Evolutionary conservation across 495 filamentous ascomycete species (phyloP), one percentile per base, ranked within the genome.

Genomic region (Neurospora sublineolata): DNA sequence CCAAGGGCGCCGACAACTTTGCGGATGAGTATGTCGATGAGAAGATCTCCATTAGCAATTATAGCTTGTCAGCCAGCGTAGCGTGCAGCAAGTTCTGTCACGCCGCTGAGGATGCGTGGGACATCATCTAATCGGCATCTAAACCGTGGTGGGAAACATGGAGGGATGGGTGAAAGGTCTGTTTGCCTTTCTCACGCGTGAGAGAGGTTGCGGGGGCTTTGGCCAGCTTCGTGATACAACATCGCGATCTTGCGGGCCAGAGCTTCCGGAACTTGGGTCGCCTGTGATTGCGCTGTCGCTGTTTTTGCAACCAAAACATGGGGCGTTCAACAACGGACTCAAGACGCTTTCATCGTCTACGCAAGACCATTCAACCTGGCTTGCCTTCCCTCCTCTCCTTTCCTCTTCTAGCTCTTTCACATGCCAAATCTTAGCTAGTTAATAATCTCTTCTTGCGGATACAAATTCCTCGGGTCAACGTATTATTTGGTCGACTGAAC

Each of bases 31-130:
- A 90, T 83, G 95, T 97, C 75, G 95, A 99, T 80, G 95, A 99
- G 80, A 90, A 94, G 75, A 97, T 99, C 83, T 91, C 92, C 75
- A 97, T 99, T 82, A 97, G 95, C 84, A 97, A 97, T 81, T 99
- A 91, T 88, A 97, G 92, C 81, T 86, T 99, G 64, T 96, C 92
- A 77, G 95, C 95, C 67, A 97, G 93, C 84, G 94, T 99, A 38
- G 95, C 95, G 40, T 99, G 95, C 85, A 96, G 94, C 85, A 98
- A 97, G 82, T 97, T 99, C 84, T 97, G 95, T 83, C 95, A 99
- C 81, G 95, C 95, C 64, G 95, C 94, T 37, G 95, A 99, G 82
- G 95, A 99, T 79, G 89, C 90, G 46, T 99, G 95, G 95, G 89
- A 93, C 75, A 93, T 99, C 74, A 87, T 97, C 75, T 99, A 87